Conservation (phyloP, 2,329 filamentous ascomycete species). For the Claviceps africana region DNA sequence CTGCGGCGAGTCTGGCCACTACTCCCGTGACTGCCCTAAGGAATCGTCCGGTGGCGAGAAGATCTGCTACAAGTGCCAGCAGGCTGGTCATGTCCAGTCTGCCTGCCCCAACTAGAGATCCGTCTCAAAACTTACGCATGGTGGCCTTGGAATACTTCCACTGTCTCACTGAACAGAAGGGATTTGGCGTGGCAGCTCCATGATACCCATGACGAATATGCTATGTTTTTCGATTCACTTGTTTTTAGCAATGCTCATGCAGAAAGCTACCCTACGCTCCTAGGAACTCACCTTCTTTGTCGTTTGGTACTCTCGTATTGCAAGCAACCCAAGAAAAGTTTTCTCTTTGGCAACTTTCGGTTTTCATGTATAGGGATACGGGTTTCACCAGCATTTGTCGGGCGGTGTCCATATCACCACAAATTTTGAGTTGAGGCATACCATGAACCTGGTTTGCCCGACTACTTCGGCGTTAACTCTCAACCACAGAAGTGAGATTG, state of each 20-base stretch:
- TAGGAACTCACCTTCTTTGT: constrained; percentile 2
- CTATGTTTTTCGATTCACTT: constrained; percentile 12
- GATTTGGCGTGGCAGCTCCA: constrained; percentile 27
- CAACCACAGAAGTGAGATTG: neutral
- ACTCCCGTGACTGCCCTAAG: constrained; percentile 91
- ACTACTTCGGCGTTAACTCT: neutral
- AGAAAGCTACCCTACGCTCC: constrained; percentile 10
- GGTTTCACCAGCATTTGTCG: neutral
- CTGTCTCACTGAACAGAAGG: constrained; percentile 11
- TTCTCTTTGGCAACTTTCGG: constrained; percentile 1
- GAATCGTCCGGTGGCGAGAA: constrained; percentile 79
- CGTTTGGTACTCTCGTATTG: neutral
- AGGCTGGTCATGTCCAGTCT: constrained; percentile 78
- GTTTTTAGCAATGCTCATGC: constrained; percentile 10
- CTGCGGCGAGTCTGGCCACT: constrained; percentile 86
- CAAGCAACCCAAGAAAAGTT: constrained; percentile 1
- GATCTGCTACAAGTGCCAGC: constrained; percentile 94
- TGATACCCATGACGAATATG: constrained; percentile 27
- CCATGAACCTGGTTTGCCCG: neutral
- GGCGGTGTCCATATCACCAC: neutral
- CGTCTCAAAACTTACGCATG: constrained; percentile 2
- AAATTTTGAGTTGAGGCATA: neutral
- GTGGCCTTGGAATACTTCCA: constrained; percentile 12
- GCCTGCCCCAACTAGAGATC: constrained; percentile 62
- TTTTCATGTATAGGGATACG: neutral